Base-by-base conservation (phyloP, 2,329 filamentous ascomycete species). In the Seiridium cupressi region DNA sequence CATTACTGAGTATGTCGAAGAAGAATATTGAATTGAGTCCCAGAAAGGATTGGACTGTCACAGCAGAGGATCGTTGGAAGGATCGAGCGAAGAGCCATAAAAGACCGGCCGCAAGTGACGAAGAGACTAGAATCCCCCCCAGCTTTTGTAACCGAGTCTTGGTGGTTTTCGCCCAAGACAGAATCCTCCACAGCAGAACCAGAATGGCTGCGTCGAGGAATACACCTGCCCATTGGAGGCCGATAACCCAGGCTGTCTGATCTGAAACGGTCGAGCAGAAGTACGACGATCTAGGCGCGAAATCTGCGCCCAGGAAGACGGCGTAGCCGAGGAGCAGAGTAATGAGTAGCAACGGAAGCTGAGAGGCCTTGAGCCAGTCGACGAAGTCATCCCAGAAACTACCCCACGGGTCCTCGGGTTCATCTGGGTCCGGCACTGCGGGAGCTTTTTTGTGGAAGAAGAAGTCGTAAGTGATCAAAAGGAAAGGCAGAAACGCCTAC, bases 101-200 rank as follows among this genome's bases (percentile, higher is more conserved):
- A 3, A 78, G 44, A 0, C 70, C 73, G 18, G 76, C 73, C 5
- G 70, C 73, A 3, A 79, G 36, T 0, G 80, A 74, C 1, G 80
- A 75, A 7, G 75, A 62, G 1, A 77, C 61, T 4, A 84, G 65
- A 2, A 83, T 73, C 2, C 70, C 70, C 5, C 78, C 76, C 7
- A 85, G 67, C 1, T 74, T 77, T 8, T 74, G 76, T n/a, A 85
- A 68, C 3, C 81, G 77, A 38, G 72, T 69, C 62, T 77, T 81
- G 5, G 79, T 77, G 0, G 80, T 82, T 46, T 79, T 76, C 1
- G 79, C 73, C 81, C 82, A 84, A 10, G 77, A 76, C 4, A 86
- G 68, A 3, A 83, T 73, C 42, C 81, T 77, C 82, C 83, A 85
- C 2, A 77, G 61, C 8, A 83, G 68, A n/a, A 83, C 66, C 26